A percentile compares a stretch with the other conserved stretches of the same genome.
Evolutionary conservation across 106 monocot genomes (phyloP).

Genomic region (Platanthera zijinensis): DNA sequence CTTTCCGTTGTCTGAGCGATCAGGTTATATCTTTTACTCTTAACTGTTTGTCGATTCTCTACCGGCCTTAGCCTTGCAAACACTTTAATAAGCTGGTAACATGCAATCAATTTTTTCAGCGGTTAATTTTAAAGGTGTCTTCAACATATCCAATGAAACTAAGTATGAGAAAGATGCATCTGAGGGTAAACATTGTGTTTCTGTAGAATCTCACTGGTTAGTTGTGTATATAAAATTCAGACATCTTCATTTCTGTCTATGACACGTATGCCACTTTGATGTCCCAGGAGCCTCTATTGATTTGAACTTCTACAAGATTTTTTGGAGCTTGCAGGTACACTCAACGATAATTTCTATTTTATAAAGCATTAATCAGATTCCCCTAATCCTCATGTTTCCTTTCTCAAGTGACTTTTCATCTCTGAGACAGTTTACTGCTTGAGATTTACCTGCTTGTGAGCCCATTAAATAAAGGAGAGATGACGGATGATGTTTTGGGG

Average conservation of each 20-base stretch:
- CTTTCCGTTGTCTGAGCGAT: constrained; percentile 95
- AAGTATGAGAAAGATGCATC: constrained; percentile 91
- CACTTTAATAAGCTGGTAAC: neutral
- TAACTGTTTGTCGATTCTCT: neutral
- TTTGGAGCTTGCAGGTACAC: constrained; percentile 94
- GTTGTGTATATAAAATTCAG: neutral
- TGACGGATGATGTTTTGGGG: too few relatives aligned
- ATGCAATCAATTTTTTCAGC: constrained; percentile 36
- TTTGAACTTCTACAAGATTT: constrained; percentile 98
- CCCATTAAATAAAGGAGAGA: neutral
- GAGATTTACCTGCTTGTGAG: neutral
- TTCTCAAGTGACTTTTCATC: neutral
- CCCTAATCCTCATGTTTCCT: neutral
- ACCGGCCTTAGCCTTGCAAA: too few relatives aligned
- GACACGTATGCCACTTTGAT: constrained; percentile 1
- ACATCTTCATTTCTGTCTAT: neutral
- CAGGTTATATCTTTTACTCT: constrained; percentile 36
- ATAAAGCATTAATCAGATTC: neutral
- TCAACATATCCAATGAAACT: constrained; percentile 95
- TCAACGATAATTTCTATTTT: neutral
- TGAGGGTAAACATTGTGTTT: constrained; percentile 47
- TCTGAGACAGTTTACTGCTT: neutral
- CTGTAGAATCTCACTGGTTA: neutral
- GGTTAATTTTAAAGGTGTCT: constrained; percentile 94
- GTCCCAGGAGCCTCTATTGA: constrained; percentile 75